These are phyloP conservation scores for Backusella macrospora DNA, from an alignment of 192 early-diverging fungal species.

Conservation along the genomic window DNA sequence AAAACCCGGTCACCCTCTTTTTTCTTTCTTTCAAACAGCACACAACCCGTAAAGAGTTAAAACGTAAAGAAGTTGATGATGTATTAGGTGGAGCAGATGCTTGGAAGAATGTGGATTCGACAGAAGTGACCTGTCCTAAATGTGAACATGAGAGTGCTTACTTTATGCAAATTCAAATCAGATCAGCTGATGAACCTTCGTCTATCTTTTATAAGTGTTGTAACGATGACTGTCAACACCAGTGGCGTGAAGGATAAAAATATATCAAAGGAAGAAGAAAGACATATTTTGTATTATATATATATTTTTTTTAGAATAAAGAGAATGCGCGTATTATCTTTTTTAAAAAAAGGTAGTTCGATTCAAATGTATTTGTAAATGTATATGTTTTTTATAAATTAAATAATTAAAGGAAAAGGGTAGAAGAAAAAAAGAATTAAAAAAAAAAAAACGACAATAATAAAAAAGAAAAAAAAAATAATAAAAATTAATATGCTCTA, in stretches of 20 bases:
- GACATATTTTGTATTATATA: background rate
- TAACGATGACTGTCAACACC: conserved; percentile 63
- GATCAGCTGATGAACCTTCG: conserved; percentile 95
- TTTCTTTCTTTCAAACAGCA: conserved; percentile 40
- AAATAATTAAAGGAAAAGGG: too few relatives aligned
- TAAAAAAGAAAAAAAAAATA: background rate
- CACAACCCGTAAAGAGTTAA: conserved; percentile 64
- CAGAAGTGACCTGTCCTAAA: conserved; percentile 64
- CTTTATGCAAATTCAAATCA: conserved; percentile 91
- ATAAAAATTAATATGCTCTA: conserved; percentile 9
- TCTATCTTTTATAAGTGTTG: conserved; percentile 90
- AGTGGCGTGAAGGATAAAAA: conserved; percentile 71
- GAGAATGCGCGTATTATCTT: too few relatives aligned
- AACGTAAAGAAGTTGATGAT: conserved; percentile 90
- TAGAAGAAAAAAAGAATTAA: background rate
- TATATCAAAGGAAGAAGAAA: background rate
- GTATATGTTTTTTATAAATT: background rate
- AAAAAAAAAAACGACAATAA: background rate
- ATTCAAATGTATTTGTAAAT: too few relatives aligned
- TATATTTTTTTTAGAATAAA: conserved; percentile 7
- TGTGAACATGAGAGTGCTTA: conserved; percentile 74
- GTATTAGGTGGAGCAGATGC: conserved; percentile 90
- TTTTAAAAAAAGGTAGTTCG: background rate
- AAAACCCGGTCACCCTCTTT: conserved; percentile 13
- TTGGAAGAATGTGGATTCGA: conserved; percentile 83